Percentiles rank a stretch among this genome's conserved stretches.
phyloP scores from a whole-genome alignment of 2,329 filamentous ascomycete species.

The Pleoardoris graminearum region DNA sequence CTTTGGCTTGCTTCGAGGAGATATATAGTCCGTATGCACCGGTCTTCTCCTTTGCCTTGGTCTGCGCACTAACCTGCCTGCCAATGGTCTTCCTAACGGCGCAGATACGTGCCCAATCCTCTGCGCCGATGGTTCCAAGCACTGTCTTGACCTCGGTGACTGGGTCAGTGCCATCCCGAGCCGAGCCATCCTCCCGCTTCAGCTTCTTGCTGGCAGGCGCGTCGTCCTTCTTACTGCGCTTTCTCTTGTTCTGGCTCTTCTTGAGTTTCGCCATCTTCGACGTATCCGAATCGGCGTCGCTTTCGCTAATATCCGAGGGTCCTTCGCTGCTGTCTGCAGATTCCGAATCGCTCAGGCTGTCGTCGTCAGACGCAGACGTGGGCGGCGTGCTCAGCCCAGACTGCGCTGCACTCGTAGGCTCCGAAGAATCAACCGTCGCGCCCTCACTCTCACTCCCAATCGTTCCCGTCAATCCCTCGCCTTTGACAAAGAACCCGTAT shows the following conservation, averaged over 20 bases:
- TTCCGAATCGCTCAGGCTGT: neutral
- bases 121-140: constrained; percentile 3
- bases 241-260: constrained; percentile 28
- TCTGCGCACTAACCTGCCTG: neutral
- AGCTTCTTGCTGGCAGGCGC: constrained; percentile 15
- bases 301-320: constrained; percentile 11
- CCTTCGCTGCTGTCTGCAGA: neutral
- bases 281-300: constrained; percentile 17
- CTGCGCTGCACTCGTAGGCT: constrained; percentile 22
- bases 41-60: constrained; percentile 18
- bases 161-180: neutral
- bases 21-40: constrained; percentile 8
- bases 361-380: constrained; percentile 21
- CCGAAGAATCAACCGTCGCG: neutral
- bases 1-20: neutral
- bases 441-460: constrained; percentile 46
- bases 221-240: constrained; percentile 21
- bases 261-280: constrained; percentile 17
- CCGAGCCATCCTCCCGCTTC: constrained; percentile 15
- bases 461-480: constrained; percentile 76
- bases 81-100: constrained; percentile 1
- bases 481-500: constrained; percentile 83
- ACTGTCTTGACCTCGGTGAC: constrained; percentile 4
- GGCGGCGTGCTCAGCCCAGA: constrained; percentile 32
- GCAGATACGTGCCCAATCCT: constrained; percentile 5